Conservation (phyloP, 2,329 filamentous ascomycete species). For the Leptographium wingfieldii region DNA sequence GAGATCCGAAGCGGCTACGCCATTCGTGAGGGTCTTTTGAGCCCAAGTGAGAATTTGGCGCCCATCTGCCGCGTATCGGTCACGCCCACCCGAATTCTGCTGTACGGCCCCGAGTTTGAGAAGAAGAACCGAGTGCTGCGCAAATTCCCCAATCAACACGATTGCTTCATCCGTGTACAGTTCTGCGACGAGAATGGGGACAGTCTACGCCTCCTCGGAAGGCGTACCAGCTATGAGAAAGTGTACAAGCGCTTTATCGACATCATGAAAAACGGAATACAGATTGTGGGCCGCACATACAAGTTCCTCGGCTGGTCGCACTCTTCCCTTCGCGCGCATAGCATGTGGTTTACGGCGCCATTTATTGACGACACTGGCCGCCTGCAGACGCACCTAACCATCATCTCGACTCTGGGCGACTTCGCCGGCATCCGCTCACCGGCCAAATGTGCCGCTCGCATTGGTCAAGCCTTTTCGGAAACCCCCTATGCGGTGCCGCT, state of each 20-base stretch:
- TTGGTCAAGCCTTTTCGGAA: conserved; percentile 61
- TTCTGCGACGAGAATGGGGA: conserved; percentile 65
- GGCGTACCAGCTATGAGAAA: conserved; percentile 35
- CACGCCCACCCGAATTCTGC: conserved; percentile 44
- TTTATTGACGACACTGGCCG: conserved; percentile 25
- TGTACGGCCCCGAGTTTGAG: conserved; percentile 52
- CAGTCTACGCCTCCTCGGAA: conserved; percentile 39
- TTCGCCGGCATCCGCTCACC: conserved; percentile 39
- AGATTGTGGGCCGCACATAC: conserved; percentile 50
- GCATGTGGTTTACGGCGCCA: conserved; percentile 49
- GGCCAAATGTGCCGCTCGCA: conserved; percentile 44
- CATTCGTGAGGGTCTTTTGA: conserved; percentile 11
- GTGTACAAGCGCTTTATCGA: conserved; percentile 48
- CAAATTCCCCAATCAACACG: conserved; percentile 44
- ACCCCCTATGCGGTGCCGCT: conserved; percentile 52
- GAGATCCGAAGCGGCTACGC: conserved; percentile 11
- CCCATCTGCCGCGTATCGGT: conserved; percentile 43
- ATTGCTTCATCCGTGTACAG: conserved; percentile 56
- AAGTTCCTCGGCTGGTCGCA: conserved; percentile 67
- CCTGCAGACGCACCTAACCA: conserved; percentile 25
- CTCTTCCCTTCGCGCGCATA: conserved; percentile 60
- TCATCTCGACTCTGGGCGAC: conserved; percentile 36
- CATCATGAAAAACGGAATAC: conserved; percentile 46
- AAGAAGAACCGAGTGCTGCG: conserved; percentile 59
- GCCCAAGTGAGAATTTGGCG: conserved; percentile 27